A percentile compares a stretch with the other conserved stretches of the same genome.
Conservation (phyloP, 495 filamentous ascomycete genomes). For the Evernia prunastri region DNA sequence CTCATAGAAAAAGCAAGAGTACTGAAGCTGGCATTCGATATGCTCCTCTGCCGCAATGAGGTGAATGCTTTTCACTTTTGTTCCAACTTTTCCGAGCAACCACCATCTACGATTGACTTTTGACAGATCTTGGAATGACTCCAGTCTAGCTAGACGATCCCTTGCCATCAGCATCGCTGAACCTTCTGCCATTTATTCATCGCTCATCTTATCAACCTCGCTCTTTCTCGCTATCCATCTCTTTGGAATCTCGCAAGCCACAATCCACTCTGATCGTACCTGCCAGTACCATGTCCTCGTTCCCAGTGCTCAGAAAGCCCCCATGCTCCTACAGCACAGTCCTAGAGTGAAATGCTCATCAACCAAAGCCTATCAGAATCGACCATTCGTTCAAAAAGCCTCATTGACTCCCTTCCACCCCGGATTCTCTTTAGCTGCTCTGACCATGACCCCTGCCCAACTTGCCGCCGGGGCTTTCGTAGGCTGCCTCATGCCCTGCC, state of each 20-base stretch:
- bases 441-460: slow-evolving; percentile 34
- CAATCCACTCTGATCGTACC: no score
- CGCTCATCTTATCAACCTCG: background rate
- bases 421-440: slow-evolving; percentile 30
- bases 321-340: no score
- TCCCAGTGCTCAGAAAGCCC: slow-evolving; percentile 33
- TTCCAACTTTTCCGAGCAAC: background rate
- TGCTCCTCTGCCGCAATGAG: no score
- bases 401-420: slow-evolving; percentile 36
- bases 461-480: slow-evolving; percentile 37
- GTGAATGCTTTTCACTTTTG: no score
- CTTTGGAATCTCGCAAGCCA: slow-evolving; percentile 31
- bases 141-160: background rate
- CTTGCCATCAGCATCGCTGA: no score
- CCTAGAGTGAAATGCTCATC: no score
- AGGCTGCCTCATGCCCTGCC: slow-evolving; percentile 34
- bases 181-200: background rate
- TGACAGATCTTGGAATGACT: no score
- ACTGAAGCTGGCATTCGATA: no score
- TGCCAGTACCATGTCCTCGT: no score
- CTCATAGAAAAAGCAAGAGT: no score
- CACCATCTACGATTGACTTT: background rate
- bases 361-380: background rate
- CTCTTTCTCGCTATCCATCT: slow-evolving; percentile 29
- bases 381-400: slow-evolving; percentile 31